Conservation (phyloP, 176 grass and related monocot species). For the Typha latifolia region DNA sequence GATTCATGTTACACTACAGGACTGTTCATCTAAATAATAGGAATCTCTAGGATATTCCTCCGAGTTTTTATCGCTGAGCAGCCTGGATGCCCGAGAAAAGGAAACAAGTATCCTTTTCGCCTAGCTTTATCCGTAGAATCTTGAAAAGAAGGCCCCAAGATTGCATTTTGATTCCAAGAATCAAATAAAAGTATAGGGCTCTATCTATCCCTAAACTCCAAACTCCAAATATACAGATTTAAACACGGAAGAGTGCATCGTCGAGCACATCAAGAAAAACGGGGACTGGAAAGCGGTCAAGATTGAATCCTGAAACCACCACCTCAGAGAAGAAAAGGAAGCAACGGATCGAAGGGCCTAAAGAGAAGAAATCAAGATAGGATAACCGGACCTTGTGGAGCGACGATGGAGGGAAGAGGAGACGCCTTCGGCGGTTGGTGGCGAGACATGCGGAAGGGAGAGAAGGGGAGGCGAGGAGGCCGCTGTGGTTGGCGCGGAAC, state of each 20-base stretch:
- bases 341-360: background rate
- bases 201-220: background rate
- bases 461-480: background rate
- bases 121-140: background rate
- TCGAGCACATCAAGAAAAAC: background rate
- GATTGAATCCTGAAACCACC: background rate
- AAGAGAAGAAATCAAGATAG: background rate
- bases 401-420: background rate
- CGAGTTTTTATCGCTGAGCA: background rate
- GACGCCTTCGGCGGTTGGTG: background rate
- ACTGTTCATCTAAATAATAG: too few relatives aligned
- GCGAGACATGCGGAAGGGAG: constrained; percentile 14
- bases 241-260: background rate
- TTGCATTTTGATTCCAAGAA: too few relatives aligned
- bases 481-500: constrained; percentile 4
- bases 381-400: constrained; percentile 9
- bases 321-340: background rate
- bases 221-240: background rate
- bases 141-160: background rate
- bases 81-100: background rate
- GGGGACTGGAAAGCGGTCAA: background rate
- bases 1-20: background rate
- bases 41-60: too few relatives aligned
- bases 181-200: too few relatives aligned
- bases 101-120: background rate